Evolutionary conservation across 148 eudicot genomes (phyloP).

Genomic region (Cornus controversa): DNA sequence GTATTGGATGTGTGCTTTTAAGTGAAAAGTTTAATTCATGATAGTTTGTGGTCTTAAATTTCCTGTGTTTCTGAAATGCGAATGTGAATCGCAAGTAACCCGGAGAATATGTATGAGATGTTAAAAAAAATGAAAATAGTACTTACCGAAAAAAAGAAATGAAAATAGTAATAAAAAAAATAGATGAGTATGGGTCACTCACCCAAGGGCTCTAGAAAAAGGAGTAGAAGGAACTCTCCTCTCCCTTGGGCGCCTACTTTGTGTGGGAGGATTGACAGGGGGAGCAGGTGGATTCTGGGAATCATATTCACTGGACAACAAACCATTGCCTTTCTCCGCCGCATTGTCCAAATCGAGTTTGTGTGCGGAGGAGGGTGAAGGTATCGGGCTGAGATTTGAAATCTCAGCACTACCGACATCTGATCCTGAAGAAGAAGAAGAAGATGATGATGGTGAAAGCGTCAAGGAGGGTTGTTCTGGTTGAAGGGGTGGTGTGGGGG

Average conservation of each 20-base stretch:
- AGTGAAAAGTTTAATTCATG: too few relatives aligned
- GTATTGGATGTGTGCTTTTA: too few relatives aligned
- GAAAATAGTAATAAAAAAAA: too few relatives aligned
- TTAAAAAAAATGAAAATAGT: too few relatives aligned
- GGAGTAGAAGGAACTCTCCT: conserved; percentile 92
- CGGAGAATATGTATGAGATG: too few relatives aligned
- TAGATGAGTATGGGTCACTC: conserved; percentile 7
- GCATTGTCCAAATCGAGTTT: neutral
- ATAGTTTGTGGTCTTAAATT: too few relatives aligned
- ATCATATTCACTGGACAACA: neutral
- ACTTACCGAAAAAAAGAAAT: too few relatives aligned
- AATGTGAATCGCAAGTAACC: too few relatives aligned
- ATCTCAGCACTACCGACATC: neutral
- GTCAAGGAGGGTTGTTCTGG: neutral
- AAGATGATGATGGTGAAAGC: neutral
- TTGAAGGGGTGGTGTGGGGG: neutral
- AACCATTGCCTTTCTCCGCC: neutral
- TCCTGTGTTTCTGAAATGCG: too few relatives aligned
- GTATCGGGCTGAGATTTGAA: neutral
- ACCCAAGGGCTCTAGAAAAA: conserved; percentile 95
- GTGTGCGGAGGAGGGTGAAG: neutral
- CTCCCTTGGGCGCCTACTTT: conserved; percentile 68
- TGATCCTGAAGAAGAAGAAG: neutral
- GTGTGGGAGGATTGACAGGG: conserved; percentile 15
- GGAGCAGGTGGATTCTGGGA: conserved; percentile 13